Evolutionary conservation across 306 rosid genomes (phyloP).

Genomic region (Albizia julibrissin): DNA sequence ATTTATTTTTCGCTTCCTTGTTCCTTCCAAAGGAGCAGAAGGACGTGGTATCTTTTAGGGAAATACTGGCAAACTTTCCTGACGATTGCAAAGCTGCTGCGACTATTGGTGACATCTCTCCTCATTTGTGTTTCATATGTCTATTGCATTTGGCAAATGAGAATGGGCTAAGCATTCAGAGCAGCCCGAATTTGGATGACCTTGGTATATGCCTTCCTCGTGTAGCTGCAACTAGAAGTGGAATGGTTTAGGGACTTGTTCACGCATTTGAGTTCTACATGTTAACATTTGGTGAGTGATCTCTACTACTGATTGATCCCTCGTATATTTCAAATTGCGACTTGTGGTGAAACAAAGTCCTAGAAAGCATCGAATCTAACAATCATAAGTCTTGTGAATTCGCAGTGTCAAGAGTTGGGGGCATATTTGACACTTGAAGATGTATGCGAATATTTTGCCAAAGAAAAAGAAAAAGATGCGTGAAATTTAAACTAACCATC

Average conservation of each 20-base stretch:
- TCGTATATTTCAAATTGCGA: slow-evolving; percentile 19
- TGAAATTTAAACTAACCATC: neutral
- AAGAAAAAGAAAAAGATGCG: neutral
- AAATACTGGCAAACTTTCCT: slow-evolving; percentile 71
- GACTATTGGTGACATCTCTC: slow-evolving; percentile 71
- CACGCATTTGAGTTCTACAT: neutral
- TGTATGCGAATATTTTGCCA: neutral
- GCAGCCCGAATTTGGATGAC: slow-evolving; percentile 68
- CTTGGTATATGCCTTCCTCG: slow-evolving; percentile 54
- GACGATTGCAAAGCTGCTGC: slow-evolving; percentile 72
- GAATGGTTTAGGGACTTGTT: slow-evolving; percentile 35
- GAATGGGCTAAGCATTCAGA: slow-evolving; percentile 76
- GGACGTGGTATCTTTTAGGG: slow-evolving; percentile 61
- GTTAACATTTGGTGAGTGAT: slow-evolving; percentile 22
- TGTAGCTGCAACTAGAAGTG: slow-evolving; percentile 28
- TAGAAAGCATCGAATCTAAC: neutral
- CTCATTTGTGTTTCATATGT: slow-evolving; percentile 96
- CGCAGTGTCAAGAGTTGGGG: neutral
- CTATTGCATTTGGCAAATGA: slow-evolving; percentile 89
- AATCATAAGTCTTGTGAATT: neutral
- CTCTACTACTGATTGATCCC: slow-evolving; percentile 7
- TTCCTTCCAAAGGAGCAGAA: slow-evolving; percentile 48
- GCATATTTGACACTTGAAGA: neutral
- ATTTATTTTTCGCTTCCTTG: slow-evolving; percentile 17
- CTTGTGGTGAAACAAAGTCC: neutral